phyloP scores from a whole-genome alignment of 1,139 yeast species.

The Eremothecium cymbalariae region DNA sequence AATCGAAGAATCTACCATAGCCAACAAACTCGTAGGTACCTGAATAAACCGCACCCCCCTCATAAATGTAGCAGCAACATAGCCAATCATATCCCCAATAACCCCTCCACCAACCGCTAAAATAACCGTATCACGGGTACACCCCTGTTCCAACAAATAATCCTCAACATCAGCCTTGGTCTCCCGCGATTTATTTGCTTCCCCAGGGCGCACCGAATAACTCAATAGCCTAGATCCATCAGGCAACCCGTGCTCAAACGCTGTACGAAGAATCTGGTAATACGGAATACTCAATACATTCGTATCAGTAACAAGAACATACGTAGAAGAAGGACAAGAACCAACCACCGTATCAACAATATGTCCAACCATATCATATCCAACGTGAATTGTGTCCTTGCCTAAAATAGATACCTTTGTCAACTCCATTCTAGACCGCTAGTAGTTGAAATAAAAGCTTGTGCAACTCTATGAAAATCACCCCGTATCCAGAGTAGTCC shows the following conservation, averaged over 20 bases:
- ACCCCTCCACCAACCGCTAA: slow-evolving; percentile 98
- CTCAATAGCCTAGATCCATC: slow-evolving; percentile 54
- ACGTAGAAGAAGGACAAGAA: slow-evolving; percentile 73
- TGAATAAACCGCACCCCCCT: slow-evolving; percentile 94
- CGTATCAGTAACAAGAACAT: slow-evolving; percentile 81
- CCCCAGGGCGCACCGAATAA: slow-evolving; percentile 86
- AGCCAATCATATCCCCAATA: slow-evolving; percentile 98
- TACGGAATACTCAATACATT: slow-evolving; percentile 69
- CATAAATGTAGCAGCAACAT: slow-evolving; percentile 98
- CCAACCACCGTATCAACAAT: slow-evolving; percentile 61
- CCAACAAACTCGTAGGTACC: slow-evolving; percentile 83
- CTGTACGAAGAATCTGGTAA: slow-evolving; percentile 34
- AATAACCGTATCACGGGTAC: slow-evolving; percentile 93
- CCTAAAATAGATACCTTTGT: slow-evolving; percentile 68
- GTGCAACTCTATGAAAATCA: too few species aligned
- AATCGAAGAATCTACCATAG: slow-evolving; percentile 97
- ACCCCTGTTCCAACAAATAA: slow-evolving; percentile 71
- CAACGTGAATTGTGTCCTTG: slow-evolving; percentile 79
- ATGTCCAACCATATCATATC: slow-evolving; percentile 71
- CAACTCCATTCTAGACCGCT: slow-evolving; percentile 22
- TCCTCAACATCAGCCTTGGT: slow-evolving; percentile 95
- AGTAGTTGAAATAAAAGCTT: too few species aligned
- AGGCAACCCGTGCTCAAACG: slow-evolving; percentile 37
- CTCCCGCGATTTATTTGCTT: slow-evolving; percentile 75
- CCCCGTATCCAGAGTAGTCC: too few species aligned